Evolutionary conservation across 768 basidiomycete genomes (phyloP).

Genomic region (Tulasnella sp.): DNA sequence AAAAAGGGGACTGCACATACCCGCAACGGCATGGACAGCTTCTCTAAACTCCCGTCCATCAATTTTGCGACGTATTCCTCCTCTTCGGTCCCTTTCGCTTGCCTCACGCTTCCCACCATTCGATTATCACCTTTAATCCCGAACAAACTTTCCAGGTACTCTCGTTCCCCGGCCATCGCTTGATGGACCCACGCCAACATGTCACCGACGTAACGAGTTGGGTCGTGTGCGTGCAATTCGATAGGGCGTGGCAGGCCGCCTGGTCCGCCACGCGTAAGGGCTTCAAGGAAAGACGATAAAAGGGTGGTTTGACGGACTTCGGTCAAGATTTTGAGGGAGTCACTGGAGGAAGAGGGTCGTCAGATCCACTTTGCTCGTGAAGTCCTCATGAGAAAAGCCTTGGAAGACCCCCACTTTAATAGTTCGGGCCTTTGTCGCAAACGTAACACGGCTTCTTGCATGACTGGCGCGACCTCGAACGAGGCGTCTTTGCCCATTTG

Average conservation of each 20-base stretch:
- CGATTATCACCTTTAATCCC: constrained; percentile 51
- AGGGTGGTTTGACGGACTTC: constrained; percentile 76
- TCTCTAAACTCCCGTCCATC: constrained; percentile 73
- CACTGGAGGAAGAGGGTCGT: constrained; percentile 44
- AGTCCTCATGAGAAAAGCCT: too few relatives aligned
- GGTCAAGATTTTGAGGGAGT: constrained; percentile 67
- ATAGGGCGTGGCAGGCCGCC: constrained; percentile 85
- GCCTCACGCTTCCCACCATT: constrained; percentile 69
- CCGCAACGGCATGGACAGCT: constrained; percentile 82
- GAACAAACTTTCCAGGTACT: constrained; percentile 86
- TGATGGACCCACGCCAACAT: constrained; percentile 99
- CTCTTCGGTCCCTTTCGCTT: constrained; percentile 50
- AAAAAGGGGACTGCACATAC: constrained; percentile 35
- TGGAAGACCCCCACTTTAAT: too few relatives aligned
- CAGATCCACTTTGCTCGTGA: too few relatives aligned
- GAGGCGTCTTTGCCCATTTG: constrained; percentile 66
- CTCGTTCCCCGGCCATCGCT: constrained; percentile 86
- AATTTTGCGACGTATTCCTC: constrained; percentile 74
- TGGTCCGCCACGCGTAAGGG: constrained; percentile 80
- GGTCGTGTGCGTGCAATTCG: constrained; percentile 96
- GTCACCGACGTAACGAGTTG: constrained; percentile 91
- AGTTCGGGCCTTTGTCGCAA: constrained; percentile 73
- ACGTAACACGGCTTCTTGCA: constrained; percentile 66
- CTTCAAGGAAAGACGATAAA: constrained; percentile 73
- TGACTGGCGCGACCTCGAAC: constrained; percentile 54